Percentiles rank a stretch among this genome's conserved stretches.
Evolutionary conservation across 169 alveolate genomes (phyloP).

Genomic region (Plasmodium knowlesi): DNA sequence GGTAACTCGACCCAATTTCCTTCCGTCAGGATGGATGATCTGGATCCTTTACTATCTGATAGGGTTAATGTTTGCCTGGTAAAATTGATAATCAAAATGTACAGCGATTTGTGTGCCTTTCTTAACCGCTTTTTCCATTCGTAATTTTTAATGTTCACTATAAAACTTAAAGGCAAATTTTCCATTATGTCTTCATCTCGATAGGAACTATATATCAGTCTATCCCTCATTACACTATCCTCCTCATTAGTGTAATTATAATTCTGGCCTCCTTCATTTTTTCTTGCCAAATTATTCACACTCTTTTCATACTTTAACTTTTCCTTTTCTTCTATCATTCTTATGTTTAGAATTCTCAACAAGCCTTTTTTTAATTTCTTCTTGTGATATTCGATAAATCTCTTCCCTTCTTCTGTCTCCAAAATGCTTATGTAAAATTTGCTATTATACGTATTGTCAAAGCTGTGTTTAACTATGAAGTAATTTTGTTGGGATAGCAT

Average conservation of each 20-base stretch:
- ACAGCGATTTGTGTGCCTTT: slow-evolving; percentile 85
- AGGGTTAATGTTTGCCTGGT: slow-evolving; percentile 81
- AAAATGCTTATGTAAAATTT: slow-evolving; percentile 65
- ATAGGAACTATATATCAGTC: slow-evolving; percentile 5
- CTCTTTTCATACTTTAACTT: slow-evolving; percentile 19
- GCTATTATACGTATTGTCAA: slow-evolving; percentile 72
- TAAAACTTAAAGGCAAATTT: slow-evolving; percentile 75
- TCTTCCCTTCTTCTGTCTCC: slow-evolving; percentile 74
- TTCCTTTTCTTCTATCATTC: slow-evolving; percentile 71
- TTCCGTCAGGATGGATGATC: slow-evolving; percentile 77
- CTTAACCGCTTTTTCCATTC: slow-evolving; percentile 86
- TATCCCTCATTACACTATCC: neutral
- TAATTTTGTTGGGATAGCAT: slow-evolving; percentile 57
- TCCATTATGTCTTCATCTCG: slow-evolving; percentile 63
- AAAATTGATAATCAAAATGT: slow-evolving; percentile 86
- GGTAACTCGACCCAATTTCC: slow-evolving; percentile 89
- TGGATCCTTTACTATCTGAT: slow-evolving; percentile 53
- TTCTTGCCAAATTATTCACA: slow-evolving; percentile 9
- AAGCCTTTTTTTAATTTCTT: slow-evolving; percentile 66
- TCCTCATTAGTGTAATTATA: slow-evolving; percentile 4
- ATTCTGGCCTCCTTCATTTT: neutral
- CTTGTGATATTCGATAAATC: slow-evolving; percentile 69
- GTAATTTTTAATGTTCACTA: slow-evolving; percentile 74
- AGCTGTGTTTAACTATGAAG: slow-evolving; percentile 68
- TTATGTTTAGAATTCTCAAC: slow-evolving; percentile 30